Conservation (phyloP, 2,329 filamentous ascomycete species). For the Lasiodiplodia sp. region DNA sequence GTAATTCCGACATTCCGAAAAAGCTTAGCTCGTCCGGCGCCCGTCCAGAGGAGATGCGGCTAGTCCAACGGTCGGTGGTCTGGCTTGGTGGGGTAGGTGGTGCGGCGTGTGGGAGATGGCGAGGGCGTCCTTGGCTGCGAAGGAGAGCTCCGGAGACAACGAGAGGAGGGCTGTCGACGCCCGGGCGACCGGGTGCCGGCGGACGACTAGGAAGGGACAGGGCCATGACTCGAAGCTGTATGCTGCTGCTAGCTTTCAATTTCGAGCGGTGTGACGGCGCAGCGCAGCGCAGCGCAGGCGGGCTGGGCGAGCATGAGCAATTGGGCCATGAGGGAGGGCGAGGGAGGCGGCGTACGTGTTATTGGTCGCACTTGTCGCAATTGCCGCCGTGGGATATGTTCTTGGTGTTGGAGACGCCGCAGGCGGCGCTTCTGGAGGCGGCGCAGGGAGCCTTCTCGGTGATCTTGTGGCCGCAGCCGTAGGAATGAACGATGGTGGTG, state of each 20-base stretch:
- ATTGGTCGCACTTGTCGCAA: conserved; percentile 55
- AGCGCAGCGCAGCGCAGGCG: background rate
- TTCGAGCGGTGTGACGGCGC: conserved; percentile 19
- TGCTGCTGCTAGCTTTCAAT: conserved; percentile 15
- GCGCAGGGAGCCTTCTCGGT: conserved; percentile 55
- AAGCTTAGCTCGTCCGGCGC: conserved; percentile 13
- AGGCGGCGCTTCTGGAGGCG: conserved; percentile 50
- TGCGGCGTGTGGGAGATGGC: background rate
- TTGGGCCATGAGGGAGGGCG: background rate
- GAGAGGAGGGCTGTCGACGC: conserved; percentile 1
- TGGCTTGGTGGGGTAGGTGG: conserved; percentile 9
- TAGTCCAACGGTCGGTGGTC: conserved; percentile 2
- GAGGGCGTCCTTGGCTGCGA: background rate
- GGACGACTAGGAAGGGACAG: conserved; percentile 8
- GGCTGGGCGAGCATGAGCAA: conserved; percentile 3
- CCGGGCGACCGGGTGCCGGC: conserved; percentile 13
- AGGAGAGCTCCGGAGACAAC: conserved; percentile 5
- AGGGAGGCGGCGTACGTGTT: conserved; percentile 38
- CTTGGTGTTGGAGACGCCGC: conserved; percentile 51
- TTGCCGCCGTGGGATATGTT: conserved; percentile 54
- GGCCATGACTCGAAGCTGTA: conserved; percentile 20
- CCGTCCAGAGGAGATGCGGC: background rate
- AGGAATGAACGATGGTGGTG: conserved; percentile 55
- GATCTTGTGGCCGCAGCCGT: conserved; percentile 55
- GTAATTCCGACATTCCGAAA: conserved; percentile 20